Evolutionary conservation across 768 basidiomycete species (phyloP), one percentile per base, ranked within the genome.

Genomic region (Cubamyces sp.): DNA sequence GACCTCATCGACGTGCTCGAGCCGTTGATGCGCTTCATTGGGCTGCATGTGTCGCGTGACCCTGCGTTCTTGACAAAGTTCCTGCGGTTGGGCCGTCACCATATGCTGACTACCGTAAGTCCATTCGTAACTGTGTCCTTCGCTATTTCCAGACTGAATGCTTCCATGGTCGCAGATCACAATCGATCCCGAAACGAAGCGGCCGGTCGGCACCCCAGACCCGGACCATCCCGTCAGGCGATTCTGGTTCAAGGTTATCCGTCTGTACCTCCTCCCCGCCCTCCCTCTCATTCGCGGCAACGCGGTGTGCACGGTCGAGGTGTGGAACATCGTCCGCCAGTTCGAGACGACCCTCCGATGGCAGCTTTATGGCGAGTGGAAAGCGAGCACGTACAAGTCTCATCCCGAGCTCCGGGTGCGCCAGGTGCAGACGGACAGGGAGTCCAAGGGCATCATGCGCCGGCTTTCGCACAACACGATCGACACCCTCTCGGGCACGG

Each of bases 321-420:
- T 98, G 8, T 99, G 97, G 97, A 86, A 87, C 60, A 86, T 98
- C 54, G 83, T 98, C 50, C 81, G 86, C 42, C 84, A 86, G 64
- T 92, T 89, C 71, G 88, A 91, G 58, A 87, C 87, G 55, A 84
- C 87, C 6, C 78, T 83, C 23, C 92, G 97, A 9, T 99, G 94
- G 90, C 83, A 82, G 49, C 79, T 99, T 34, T 99, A 99, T 70
- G 97, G 95, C 43, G 96, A 98, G 77, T 98, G 97, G 97, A 91
- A 90, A 74, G 79, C 84, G 40, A 77, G 77, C 48, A 81, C 78
- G 21, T 93, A 94, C 74, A 82, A 82, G 62, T 85, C 85, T 16
- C 87, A 94, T 75, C 86, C 92, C 19, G 90, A 92, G 71, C 82
- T 96, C 46, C 84, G 84, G 30, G 85, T 94, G 53, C 91, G 91